These are phyloP conservation scores for Xylariaceae sp. DNA, from an alignment of 2,329 filamentous ascomycete genomes.

Conservation along the genomic window DNA sequence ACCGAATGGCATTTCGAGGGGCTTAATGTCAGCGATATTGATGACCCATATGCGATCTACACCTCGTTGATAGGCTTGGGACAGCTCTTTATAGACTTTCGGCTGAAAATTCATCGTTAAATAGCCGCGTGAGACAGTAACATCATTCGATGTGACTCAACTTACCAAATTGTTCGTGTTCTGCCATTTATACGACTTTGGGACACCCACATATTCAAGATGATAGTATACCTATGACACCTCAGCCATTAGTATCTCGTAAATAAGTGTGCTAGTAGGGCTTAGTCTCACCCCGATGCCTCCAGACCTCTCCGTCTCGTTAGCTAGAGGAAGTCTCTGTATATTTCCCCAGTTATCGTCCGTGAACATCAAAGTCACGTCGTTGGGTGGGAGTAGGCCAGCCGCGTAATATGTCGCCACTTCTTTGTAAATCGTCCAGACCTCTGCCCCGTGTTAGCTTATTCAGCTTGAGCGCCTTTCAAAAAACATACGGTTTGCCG, in stretches of 20 bases:
- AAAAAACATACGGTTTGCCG: conserved; percentile 48
- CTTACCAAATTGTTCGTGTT: conserved; percentile 69
- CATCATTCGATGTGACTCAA: background rate
- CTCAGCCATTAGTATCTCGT: background rate
- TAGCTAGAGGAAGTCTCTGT: conserved; percentile 63
- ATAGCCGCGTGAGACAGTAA: background rate
- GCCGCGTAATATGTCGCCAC: conserved; percentile 64
- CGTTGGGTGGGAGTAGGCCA: conserved; percentile 57
- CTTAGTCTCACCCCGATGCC: conserved; percentile 63
- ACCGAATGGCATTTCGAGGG: conserved; percentile 47
- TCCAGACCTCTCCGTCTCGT: conserved; percentile 65
- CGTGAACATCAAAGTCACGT: conserved; percentile 71
- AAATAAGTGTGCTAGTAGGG: background rate
- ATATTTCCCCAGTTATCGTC: conserved; percentile 76
- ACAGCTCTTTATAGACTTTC: conserved; percentile 54
- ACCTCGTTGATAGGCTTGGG: conserved; percentile 63
- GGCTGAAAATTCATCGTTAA: conserved; percentile 8
- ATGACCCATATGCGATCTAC: conserved; percentile 70
- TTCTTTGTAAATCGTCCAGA: conserved; percentile 71
- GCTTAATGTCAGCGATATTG: conserved; percentile 72
- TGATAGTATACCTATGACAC: conserved; percentile 58
- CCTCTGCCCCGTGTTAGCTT: conserved; percentile 48
- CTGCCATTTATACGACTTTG: conserved; percentile 63
- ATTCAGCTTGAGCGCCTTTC: background rate
- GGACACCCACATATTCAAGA: conserved; percentile 59